phyloP scores from a whole-genome alignment of 2,329 filamentous ascomycete genomes.

The Parascedosporium putredinis region DNA sequence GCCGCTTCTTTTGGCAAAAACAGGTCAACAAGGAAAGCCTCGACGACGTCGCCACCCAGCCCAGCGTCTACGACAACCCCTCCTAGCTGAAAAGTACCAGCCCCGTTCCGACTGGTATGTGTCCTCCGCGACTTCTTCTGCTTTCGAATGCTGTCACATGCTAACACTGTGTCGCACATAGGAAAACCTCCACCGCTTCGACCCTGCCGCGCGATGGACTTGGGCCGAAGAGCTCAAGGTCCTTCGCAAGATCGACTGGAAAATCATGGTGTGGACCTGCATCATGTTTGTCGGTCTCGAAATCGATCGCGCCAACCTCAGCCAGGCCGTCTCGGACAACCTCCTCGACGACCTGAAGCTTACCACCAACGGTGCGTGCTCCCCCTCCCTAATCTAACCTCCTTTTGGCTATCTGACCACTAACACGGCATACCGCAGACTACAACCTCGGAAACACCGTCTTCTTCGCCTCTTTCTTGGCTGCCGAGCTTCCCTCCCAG shows the following conservation, averaged over 20 bases:
- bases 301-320: slow-evolving; percentile 36
- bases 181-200: slow-evolving; percentile 36
- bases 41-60: slow-evolving; percentile 27
- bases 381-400: background rate
- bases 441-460: slow-evolving; percentile 24
- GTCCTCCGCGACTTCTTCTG: background rate
- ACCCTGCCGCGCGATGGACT: slow-evolving; percentile 31
- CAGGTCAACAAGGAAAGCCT: slow-evolving; percentile 9
- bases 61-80: slow-evolving; percentile 28
- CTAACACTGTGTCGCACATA: slow-evolving; percentile 10
- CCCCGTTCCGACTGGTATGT: slow-evolving; percentile 17
- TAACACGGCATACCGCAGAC: slow-evolving; percentile 18
- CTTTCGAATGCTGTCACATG: background rate
- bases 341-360: slow-evolving; percentile 32
- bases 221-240: slow-evolving; percentile 27
- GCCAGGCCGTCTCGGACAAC: slow-evolving; percentile 36
- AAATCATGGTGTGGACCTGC: slow-evolving; percentile 36
- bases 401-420: background rate
- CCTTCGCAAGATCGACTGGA: slow-evolving; percentile 27
- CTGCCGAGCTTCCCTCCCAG: slow-evolving; percentile 43
- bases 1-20: slow-evolving; percentile 24
- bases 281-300: slow-evolving; percentile 33
- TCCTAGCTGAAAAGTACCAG: slow-evolving; percentile 23
- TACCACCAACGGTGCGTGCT: slow-evolving; percentile 27
- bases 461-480: slow-evolving; percentile 21